These are phyloP conservation scores for Xylaria curta DNA, from an alignment of 495 filamentous ascomycete species.

Conservation along the genomic window DNA sequence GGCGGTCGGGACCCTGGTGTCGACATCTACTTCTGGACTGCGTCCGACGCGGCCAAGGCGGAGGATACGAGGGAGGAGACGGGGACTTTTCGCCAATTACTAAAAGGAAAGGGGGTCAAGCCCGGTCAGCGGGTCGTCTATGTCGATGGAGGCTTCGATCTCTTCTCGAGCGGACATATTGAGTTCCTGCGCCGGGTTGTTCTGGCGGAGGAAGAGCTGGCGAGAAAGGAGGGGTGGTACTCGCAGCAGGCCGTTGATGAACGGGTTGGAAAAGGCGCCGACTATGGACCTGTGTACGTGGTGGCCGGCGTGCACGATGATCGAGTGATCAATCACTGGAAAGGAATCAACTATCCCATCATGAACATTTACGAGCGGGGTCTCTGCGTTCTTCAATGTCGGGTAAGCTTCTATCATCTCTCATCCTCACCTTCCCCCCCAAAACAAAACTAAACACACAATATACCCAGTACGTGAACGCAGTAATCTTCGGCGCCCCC, in stretches of 20 bases:
- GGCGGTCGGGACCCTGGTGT: constrained; percentile 71
- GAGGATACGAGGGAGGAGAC: constrained; percentile 56
- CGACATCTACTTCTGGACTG: constrained; percentile 81
- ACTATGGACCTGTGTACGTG: constrained; percentile 83
- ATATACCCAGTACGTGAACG: constrained; percentile 74
- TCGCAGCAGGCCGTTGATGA: constrained; percentile 64
- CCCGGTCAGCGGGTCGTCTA: constrained; percentile 88
- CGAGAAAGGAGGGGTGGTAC: constrained; percentile 73
- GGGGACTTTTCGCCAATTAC: constrained; percentile 66
- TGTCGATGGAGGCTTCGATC: constrained; percentile 95
- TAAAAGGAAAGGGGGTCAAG: constrained; percentile 68
- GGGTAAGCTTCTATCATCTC: constrained; percentile 57
- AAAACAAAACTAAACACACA: constrained; percentile 29
- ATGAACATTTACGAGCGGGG: constrained; percentile 99
- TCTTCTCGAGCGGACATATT: constrained; percentile 96
- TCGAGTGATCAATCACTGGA: constrained; percentile 90
- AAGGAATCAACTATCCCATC: constrained; percentile 97
- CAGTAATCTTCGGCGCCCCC: constrained; percentile 86
- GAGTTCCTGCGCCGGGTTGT: constrained; percentile 84
- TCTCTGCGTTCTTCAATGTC: constrained; percentile 93
- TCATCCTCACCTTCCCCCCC: neutral
- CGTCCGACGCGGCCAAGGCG: constrained; percentile 58
- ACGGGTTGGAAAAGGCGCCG: constrained; percentile 66
- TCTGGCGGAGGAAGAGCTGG: constrained; percentile 70
- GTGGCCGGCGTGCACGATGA: constrained; percentile 94